Evolutionary conservation across 1,284 basidiomycete genomes (phyloP), one percentile per base, ranked within the genome.

Genomic region (Microbotryum violaceum): DNA sequence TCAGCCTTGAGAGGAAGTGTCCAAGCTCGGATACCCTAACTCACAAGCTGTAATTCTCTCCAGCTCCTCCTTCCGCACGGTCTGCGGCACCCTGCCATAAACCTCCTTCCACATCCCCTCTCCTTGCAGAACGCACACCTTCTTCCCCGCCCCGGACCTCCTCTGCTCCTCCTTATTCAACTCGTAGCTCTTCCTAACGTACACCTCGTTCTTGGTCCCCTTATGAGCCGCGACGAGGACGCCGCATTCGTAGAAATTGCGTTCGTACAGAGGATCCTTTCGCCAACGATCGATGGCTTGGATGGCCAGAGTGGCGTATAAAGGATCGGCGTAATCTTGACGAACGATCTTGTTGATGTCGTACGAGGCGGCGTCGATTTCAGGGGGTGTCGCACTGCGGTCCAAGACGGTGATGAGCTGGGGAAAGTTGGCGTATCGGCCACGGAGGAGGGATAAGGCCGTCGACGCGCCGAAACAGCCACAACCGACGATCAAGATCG

Each of bases 261-360:
- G 1, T 4, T 18, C 4, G 59, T 60, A 68, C 2, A 46, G 31
- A 18, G 57, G 49, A 2, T 25, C 23, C 1, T 42, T 49, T 9
- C 62, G 57, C 66, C 66, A 68, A 8, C 49, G 14, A 8, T 23
- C 14, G 33, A 68, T 62, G 7, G 66, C 55, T 2, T 59, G 53
- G 12, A 56, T 16, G 2, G 66, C 64, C 23, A 64, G 48, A 5
- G 33, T 16, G 10, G 60, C 60, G 58, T 68, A 68, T 31, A 68
- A 27, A 23, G 59, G 54, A 45, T 68, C 66, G 31, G 60, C 42
- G 54, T 68, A 68, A 46, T 68, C 66, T 27, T 57, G 57, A 31
- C 63, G 52, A 10, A 68, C 56, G 53, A 62, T 59, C 58, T 68
- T 68, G 66, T 68, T 68, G 64, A 64, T 62, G 33, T 68, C 66